A percentile compares a stretch with the other conserved stretches of the same genome.
These are phyloP conservation scores for Ceratobasidium sp. DNA, from an alignment of 1,284 basidiomycete species.

Conservation along the genomic window DNA sequence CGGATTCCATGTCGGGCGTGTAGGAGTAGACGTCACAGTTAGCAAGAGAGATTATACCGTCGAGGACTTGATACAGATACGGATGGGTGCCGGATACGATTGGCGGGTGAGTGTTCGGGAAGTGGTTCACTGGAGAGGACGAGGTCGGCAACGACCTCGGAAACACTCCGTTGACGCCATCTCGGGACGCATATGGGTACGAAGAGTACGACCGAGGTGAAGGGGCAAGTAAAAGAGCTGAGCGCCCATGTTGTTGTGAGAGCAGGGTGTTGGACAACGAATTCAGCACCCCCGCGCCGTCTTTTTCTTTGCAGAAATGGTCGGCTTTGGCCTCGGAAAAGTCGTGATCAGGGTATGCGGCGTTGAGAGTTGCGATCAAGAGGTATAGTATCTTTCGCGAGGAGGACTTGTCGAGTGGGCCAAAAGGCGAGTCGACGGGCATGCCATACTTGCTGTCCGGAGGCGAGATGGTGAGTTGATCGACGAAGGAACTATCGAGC, in stretches of 20 bases:
- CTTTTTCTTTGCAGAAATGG: slow-evolving; percentile 86
- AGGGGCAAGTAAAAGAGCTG: slow-evolving; percentile 52
- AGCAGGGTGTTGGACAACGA: slow-evolving; percentile 72
- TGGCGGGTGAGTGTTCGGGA: slow-evolving; percentile 64
- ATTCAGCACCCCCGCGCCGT: slow-evolving; percentile 71
- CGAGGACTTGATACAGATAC: slow-evolving; percentile 81
- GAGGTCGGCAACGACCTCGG: slow-evolving; percentile 71
- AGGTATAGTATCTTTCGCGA: slow-evolving; percentile 89
- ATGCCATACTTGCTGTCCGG: slow-evolving; percentile 37
- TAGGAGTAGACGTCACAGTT: slow-evolving; percentile 97
- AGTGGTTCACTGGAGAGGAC: slow-evolving; percentile 65
- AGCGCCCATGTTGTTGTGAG: slow-evolving; percentile 52
- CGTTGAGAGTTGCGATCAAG: slow-evolving; percentile 94
- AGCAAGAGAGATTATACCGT: slow-evolving; percentile 85
- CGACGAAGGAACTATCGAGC: slow-evolving; percentile 80
- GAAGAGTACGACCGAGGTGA: slow-evolving; percentile 77
- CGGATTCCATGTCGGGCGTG: slow-evolving; percentile 90
- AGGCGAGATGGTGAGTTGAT: slow-evolving; percentile 44
- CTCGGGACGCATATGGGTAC: slow-evolving; percentile 72
- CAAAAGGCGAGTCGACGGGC: slow-evolving; percentile 50
- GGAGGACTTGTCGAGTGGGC: slow-evolving; percentile 54
- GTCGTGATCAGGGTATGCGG: slow-evolving; percentile 97
- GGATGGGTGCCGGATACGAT: slow-evolving; percentile 68
- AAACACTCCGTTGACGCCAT: slow-evolving; percentile 59
- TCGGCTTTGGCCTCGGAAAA: slow-evolving; percentile 91